A percentile compares a stretch with the other conserved stretches of the same genome.
phyloP scores from a whole-genome alignment of 129 eudicot species.

The Calendula officinalis region DNA sequence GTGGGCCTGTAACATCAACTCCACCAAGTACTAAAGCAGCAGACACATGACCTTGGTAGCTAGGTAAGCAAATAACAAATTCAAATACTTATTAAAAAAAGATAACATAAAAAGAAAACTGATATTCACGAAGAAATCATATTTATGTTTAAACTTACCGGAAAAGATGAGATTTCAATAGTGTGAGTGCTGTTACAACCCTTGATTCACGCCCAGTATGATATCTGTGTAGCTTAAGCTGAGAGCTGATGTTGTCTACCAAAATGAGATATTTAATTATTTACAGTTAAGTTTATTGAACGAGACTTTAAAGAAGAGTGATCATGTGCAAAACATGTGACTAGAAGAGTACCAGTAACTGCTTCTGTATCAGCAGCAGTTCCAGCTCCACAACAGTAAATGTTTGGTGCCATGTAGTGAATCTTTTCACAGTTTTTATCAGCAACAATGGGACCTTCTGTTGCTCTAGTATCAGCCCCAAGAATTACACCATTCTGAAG shows the following conservation, averaged over 20 bases:
- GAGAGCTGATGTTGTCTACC: slow-evolving; percentile 86
- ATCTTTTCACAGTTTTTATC: slow-evolving; percentile 98
- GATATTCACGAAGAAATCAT: neutral
- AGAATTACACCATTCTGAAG: slow-evolving; percentile 93
- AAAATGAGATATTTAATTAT: slow-evolving; percentile 7
- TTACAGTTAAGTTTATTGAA: neutral
- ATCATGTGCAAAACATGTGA: neutral
- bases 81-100: neutral
- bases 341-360: slow-evolving; percentile 61
- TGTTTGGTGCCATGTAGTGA: slow-evolving; percentile 96
- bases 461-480: slow-evolving; percentile 95
- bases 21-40: slow-evolving; percentile 97
- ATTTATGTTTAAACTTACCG: slow-evolving; percentile 38
- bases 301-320: no score
- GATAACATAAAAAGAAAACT: no score
- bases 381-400: slow-evolving; percentile 99
- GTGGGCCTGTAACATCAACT: slow-evolving; percentile 85
- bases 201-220: slow-evolving; percentile 96
- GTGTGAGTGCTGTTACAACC: slow-evolving; percentile 92
- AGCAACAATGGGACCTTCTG: slow-evolving; percentile 97
- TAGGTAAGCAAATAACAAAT: slow-evolving; percentile 20
- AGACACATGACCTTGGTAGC: slow-evolving; percentile 85
- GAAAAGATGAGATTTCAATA: slow-evolving; percentile 86
- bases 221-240: slow-evolving; percentile 81
- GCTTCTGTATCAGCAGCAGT: slow-evolving; percentile 99